Conservation (phyloP, 1,139 yeast genomes). For the Yamadazyma dushanensis region DNA sequence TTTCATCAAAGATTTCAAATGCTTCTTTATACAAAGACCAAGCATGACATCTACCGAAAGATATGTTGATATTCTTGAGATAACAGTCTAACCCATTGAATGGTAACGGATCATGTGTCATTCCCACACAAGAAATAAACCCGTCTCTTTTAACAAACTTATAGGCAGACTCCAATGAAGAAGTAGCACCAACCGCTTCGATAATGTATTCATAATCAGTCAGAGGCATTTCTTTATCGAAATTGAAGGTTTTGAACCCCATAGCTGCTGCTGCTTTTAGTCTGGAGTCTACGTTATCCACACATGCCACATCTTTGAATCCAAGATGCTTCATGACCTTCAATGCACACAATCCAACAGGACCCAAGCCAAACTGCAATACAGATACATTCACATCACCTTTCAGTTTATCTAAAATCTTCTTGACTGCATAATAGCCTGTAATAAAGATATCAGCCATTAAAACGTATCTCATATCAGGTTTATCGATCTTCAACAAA, state of each 20-base stretch:
- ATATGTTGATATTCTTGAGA: conserved; percentile 54
- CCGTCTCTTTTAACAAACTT: conserved; percentile 60
- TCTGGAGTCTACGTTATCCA: conserved; percentile 52
- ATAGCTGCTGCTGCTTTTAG: conserved; percentile 44
- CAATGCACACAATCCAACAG: conserved; percentile 62
- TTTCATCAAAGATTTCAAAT: conserved; percentile 44
- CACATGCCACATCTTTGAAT: conserved; percentile 46
- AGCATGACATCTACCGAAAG: conserved; percentile 67
- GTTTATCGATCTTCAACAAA: conserved; percentile 32
- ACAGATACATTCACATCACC: conserved; percentile 34
- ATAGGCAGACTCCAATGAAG: conserved; percentile 52
- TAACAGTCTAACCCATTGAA: conserved; percentile 61
- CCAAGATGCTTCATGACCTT: conserved; percentile 48
- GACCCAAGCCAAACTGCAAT: conserved; percentile 63
- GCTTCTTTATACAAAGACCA: conserved; percentile 59
- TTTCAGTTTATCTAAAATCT: conserved; percentile 40
- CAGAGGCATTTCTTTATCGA: conserved; percentile 19
- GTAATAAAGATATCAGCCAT: conserved; percentile 72
- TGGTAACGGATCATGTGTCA: conserved; percentile 61
- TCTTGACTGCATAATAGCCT: conserved; percentile 57
- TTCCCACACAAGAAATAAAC: conserved; percentile 59
- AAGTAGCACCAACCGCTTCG: conserved; percentile 56
- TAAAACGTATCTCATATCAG: conserved; percentile 49
- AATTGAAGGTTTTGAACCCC: conserved; percentile 49
- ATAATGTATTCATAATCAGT: conserved; percentile 55